Evolutionary conservation across 1,139 yeast genomes (phyloP), one percentile per base, ranked within the genome.

Genomic region (Diutina scorzettiae): DNA sequence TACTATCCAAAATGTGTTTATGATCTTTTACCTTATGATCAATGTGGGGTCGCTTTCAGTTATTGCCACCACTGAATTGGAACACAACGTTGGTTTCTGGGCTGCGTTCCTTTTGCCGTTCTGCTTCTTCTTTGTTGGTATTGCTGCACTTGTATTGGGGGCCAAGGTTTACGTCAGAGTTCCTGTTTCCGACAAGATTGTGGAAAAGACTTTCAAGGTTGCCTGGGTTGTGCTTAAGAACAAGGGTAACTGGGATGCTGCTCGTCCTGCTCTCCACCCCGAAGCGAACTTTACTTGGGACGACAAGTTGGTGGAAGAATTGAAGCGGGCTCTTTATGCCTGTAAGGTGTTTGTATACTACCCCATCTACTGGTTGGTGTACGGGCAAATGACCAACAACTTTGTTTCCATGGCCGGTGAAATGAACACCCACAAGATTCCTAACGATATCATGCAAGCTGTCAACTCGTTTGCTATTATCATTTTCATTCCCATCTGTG

Each of bases 351-450:
- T 78, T 54, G 53, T 69, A 27, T 73, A 72, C 59, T 77, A 68
- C 59, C 83, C 83, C 28, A 60, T 78, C 42, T 78, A 73, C 63
- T 78, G 84, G 84, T 66, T 78, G 39, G 78, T 73, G 29, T 78
- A 78, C 56, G 79, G 80, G 25, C 83, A 78, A 60, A 77, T 78
- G 81, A 53, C 71, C 45, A 75, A 73, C 60, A 78, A 78, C 58
- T 76, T 78, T 49, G 69, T 77, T 43, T 69, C 81, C 28, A 82
- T 75, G 55, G 83, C 84, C 33, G 82, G 76, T 45, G 63, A 66
- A 53, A 78, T 78, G 82, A 72, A 74, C 53, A 61, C 69, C 44
- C 81, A 77, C 55, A 76, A 76, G 8, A 65, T 78, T 48, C 84
- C 85, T 45, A 78, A 78, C 55, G 85, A 78, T 62, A 60, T 78